A percentile compares a stretch with the other conserved stretches of the same genome.
Conservation (phyloP, 805 yeast species). For the Naumovozyma dairenensis region DNA sequence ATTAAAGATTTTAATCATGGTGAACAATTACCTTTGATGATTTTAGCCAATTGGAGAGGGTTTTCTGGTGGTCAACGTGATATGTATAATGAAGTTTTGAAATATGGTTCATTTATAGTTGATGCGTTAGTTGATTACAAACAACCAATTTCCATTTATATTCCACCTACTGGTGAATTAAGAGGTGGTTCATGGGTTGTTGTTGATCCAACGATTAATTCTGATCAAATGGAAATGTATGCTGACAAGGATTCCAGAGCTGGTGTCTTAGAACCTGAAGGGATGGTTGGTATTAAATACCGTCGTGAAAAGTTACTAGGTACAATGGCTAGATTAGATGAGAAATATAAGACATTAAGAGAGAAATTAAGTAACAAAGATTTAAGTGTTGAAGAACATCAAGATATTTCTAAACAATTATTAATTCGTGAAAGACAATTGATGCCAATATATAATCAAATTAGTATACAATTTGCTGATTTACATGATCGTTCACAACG, state of each 20-base stretch:
- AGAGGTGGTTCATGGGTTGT: constrained; percentile 99
- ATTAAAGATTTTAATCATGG: constrained; percentile 95
- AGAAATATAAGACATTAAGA: constrained; percentile 59
- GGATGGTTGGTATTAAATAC: constrained; percentile 97
- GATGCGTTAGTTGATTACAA: constrained; percentile 93
- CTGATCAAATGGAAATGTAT: constrained; percentile 98
- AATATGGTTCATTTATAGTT: constrained; percentile 93
- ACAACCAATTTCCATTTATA: constrained; percentile 93
- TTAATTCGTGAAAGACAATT: constrained; percentile 69
- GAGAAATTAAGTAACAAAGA: constrained; percentile 43
- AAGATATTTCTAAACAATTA: constrained; percentile 54
- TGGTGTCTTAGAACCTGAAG: constrained; percentile 98
- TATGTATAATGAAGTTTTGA: constrained; percentile 96
- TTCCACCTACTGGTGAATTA: constrained; percentile 96
- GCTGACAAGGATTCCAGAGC: constrained; percentile 94
- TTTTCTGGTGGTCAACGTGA: constrained; percentile 99
- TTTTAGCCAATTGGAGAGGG: constrained; percentile 99
- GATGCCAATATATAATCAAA: constrained; percentile 83
- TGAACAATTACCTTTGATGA: constrained; percentile 95
- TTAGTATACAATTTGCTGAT: constrained; percentile 94
- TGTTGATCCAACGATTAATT: constrained; percentile 94
- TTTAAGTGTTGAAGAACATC: constrained; percentile 54
- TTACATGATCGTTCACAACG: constrained; percentile 96
- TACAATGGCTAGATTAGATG: constrained; percentile 89
- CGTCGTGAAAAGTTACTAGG: constrained; percentile 82